Evolutionary conservation across 2,329 filamentous ascomycete genomes (phyloP), one percentile per base, ranked within the genome.

Genomic region (Chaetomium globosum): DNA sequence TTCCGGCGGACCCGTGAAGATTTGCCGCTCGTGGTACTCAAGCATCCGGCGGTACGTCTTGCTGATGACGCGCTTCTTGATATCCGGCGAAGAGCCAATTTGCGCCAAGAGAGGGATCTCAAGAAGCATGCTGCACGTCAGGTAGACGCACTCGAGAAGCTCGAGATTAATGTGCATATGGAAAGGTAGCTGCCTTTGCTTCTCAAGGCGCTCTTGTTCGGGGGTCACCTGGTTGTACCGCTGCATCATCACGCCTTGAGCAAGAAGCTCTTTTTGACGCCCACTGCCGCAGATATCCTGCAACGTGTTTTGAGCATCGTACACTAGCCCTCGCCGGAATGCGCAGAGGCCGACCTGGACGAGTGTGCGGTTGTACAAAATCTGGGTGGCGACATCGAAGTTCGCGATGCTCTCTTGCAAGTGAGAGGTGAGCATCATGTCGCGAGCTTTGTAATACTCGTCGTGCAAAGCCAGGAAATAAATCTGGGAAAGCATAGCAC

Each of bases 161-260:
- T 99, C 95, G 60, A 99, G 86, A 84, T 99, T 99, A 84, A 99
- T 99, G 85, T 99, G 95, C 93, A 99, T 97, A 83, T 99, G 95
- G 89, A 99, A 99, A 46, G 95, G 95, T 71, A 99, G 86, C 81
- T 99, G 95, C 74, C 95, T 89, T 81, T 98, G 94, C 77, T 95
- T 92, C 83, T 99, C 95, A 48, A 98, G 86, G 71, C 94, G 91
- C 82, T 99, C 95, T 80, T 99, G 95, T 80, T 99, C 95, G 21
- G 95, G 95, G 43, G 93, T 95, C 68, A 99, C 95, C 75, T 97
- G 93, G 74, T 87, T 94, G 82, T 93, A 99, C 72, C 95, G 88
- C 82, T 99, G 95, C 78, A 99, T 95, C 84, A 98, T 97, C 68
- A 99, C 92, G 78, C 95, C 96, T 80, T 99, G 95, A 48, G 95